phyloP scores from a whole-genome alignment of 2,329 filamentous ascomycete genomes.

The Fusarium pininemorale region DNA sequence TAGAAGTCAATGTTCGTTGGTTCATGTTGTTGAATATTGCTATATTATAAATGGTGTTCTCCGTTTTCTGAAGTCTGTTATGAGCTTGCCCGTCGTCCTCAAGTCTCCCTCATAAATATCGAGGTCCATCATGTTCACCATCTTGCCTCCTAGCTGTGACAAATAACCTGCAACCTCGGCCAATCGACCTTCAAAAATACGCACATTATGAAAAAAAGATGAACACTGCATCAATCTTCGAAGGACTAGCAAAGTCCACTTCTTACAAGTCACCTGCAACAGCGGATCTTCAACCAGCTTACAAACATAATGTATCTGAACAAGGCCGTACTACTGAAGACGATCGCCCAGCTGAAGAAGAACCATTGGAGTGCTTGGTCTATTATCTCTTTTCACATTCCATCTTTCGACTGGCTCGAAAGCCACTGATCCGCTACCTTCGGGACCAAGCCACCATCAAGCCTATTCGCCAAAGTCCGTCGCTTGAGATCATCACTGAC shows the following conservation, averaged over 20 bases:
- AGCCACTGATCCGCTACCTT: slow-evolving; percentile 19
- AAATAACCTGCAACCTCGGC: neutral
- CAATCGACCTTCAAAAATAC: neutral
- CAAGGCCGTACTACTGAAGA: neutral
- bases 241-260: neutral
- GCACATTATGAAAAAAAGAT: neutral
- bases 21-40: neutral
- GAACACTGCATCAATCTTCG: neutral
- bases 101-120: too few species aligned
- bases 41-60: neutral
- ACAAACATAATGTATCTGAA: neutral
- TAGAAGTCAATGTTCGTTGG: neutral
- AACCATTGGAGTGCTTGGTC: slow-evolving; percentile 9
- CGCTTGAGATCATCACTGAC: slow-evolving; percentile 23
- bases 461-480: slow-evolving; percentile 16
- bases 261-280: neutral
- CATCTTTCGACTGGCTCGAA: slow-evolving; percentile 19
- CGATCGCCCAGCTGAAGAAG: slow-evolving; percentile 15
- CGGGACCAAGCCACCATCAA: slow-evolving; percentile 23
- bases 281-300: neutral
- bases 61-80: neutral
- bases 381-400: slow-evolving; percentile 29
- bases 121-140: neutral
- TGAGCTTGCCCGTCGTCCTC: neutral
- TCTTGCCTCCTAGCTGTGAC: neutral